A percentile compares a stretch with the other conserved stretches of the same genome.
Conservation (phyloP, 2,329 filamentous ascomycete genomes). For the Fusarium neocosmosporiellum region DNA sequence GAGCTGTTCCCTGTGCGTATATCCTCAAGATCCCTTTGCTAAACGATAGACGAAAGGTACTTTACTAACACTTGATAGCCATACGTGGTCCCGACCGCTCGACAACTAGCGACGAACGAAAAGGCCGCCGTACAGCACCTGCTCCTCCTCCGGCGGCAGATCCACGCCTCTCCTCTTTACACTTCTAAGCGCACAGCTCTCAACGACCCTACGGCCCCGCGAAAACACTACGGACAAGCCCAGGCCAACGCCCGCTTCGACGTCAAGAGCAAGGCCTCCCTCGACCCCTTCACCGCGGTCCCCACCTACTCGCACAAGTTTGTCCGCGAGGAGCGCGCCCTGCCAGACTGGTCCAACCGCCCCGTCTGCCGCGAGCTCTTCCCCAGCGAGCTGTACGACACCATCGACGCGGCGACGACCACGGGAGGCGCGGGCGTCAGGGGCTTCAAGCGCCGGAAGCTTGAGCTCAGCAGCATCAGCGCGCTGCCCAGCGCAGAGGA, state of each 20-base stretch:
- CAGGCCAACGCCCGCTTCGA: conserved; percentile 69
- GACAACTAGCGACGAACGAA: conserved; percentile 58
- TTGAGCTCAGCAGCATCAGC: conserved; percentile 60
- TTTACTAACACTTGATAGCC: conserved; percentile 50
- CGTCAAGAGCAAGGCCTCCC: conserved; percentile 64
- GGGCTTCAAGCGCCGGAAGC: conserved; percentile 55
- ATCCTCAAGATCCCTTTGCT: rapidly evolving
- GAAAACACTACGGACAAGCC: conserved; percentile 65
- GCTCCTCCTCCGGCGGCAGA: conserved; percentile 67
- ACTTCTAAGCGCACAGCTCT: conserved; percentile 62
- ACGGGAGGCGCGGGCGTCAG: conserved; percentile 42
- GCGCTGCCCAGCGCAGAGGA: conserved; percentile 63
- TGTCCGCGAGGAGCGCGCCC: conserved; percentile 60
- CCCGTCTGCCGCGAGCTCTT: conserved; percentile 66
- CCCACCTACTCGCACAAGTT: conserved; percentile 70
- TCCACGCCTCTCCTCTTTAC: conserved; percentile 66
- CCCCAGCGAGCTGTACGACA: conserved; percentile 66
- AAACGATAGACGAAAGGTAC: not conserved
- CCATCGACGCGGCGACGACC: conserved; percentile 59
- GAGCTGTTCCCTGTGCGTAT: conserved; percentile 67
- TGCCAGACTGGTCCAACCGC: conserved; percentile 64
- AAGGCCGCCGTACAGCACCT: conserved; percentile 61
- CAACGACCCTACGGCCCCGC: conserved; percentile 53
- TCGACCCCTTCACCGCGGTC: conserved; percentile 69
- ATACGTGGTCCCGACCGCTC: conserved; percentile 61